phyloP scores from a whole-genome alignment of 768 basidiomycete genomes.

The Pleurotus giganteus region DNA sequence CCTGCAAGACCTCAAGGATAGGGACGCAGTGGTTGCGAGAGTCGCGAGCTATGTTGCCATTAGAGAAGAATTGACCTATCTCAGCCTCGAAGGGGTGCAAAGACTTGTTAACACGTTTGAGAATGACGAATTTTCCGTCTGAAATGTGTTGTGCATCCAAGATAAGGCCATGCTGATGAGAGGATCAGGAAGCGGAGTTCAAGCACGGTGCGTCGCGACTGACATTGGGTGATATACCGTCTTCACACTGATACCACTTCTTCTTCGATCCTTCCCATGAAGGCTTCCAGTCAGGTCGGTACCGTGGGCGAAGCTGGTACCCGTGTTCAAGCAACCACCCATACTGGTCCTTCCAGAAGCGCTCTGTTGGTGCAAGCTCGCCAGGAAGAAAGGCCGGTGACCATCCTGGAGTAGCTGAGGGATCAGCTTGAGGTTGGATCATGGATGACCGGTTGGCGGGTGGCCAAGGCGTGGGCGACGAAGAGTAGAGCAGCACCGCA shows the following conservation, averaged over 20 bases:
- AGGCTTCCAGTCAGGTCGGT: slow-evolving; percentile 24
- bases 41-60: slow-evolving; percentile 12
- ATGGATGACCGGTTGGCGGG: no score
- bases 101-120: slow-evolving; percentile 22
- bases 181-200: no score
- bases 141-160: slow-evolving; percentile 26
- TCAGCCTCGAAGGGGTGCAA: slow-evolving; percentile 26
- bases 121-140: slow-evolving; percentile 21
- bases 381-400: no score
- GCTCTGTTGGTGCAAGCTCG: not conserved
- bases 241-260: slow-evolving; percentile 7
- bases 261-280: slow-evolving; percentile 22
- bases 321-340: slow-evolving; percentile 25
- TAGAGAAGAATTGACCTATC: slow-evolving; percentile 24
- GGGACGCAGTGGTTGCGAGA: slow-evolving; percentile 36
- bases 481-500: no score
- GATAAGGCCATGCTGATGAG: slow-evolving; percentile 1
- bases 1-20: slow-evolving; percentile 20
- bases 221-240: not conserved
- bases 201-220: no score
- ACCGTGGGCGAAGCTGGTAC: slow-evolving; percentile 30
- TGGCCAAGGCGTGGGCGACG: no score
- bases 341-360: slow-evolving; percentile 23
- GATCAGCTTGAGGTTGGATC: no score
- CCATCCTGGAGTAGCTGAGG: no score